Base-by-base conservation (phyloP, 371 early-diverging fungal species). In the Zychaea mexicana region DNA sequence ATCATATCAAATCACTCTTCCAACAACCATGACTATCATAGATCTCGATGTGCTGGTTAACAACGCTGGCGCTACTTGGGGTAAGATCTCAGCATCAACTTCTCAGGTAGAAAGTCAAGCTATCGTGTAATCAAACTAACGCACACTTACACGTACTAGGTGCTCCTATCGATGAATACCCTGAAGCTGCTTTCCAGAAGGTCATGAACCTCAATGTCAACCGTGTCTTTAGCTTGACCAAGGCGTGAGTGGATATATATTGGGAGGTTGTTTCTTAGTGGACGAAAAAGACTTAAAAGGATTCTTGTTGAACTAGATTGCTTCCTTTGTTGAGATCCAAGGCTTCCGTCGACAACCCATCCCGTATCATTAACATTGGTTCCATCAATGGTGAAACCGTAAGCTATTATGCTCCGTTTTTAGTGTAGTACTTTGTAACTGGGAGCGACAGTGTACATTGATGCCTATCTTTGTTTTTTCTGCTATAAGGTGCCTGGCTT, bases 181-280 rank as follows among this genome's bases (percentile, higher is more conserved):
- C 92, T 2, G 90, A 91, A 46, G 66, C 62, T 2, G 92, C 91
- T 13, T 92, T 88, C 66, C 74, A 85, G 67, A 94, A 94, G 72
- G 85, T 94, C 45, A 86, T 98, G 86, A 92, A 90, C 53, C 80
- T 98, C 49, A 97, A 97, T 73, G 82, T 96, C 22, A 94, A 92
- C 76, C 84, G 90, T 49, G 79, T 93, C 42, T 97, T 96, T 64
- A 89, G 87, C 10, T 81, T 96, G 66, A 94, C 93, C 0, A 90
- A 90, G 71, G 89, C 88, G 86, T 89, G 82, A 62, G 57, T 46
- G n/a, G 9, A 15, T 28, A 38, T 7, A 36, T 24, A 10, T 36
- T 7, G 38, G 38, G 13, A 30, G 4, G 12, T 1, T 10, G 9
- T 24, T 55, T n/a, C n/a, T n/a, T n/a, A n/a, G 19, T 27, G 17